These are phyloP conservation scores for Cytidiella melzeri DNA, from an alignment of 768 basidiomycete genomes.

Conservation along the genomic window DNA sequence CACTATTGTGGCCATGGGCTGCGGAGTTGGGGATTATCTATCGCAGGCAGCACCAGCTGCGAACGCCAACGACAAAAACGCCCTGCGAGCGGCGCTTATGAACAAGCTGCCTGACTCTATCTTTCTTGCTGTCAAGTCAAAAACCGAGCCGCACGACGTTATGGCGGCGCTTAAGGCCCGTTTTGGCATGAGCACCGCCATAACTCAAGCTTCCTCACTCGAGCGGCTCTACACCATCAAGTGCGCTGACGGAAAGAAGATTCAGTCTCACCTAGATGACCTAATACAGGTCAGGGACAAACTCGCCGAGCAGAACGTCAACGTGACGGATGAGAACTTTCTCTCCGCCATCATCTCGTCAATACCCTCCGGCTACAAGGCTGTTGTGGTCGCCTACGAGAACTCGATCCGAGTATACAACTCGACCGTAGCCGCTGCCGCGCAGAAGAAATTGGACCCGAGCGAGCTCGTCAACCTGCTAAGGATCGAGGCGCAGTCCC, in stretches of 20 bases:
- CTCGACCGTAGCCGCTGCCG: no score
- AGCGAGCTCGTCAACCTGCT: no score
- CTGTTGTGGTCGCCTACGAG: no score
- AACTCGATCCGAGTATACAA: no score
- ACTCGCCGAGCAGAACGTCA: neutral
- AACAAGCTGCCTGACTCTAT: slow-evolving; percentile 1
- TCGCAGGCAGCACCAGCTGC: no score
- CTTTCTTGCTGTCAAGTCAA: neutral
- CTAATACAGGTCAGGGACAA: neutral
- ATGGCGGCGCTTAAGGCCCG: neutral
- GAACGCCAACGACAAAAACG: neutral
- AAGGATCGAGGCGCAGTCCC: no score
- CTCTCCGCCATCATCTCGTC: no score
- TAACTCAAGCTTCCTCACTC: neutral
- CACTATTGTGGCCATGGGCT: neutral
- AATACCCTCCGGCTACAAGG: no score
- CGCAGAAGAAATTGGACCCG: no score
- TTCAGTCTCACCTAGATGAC: slow-evolving; percentile 1
- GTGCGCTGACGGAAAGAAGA: neutral
- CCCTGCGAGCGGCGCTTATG: neutral
- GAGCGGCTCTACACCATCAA: neutral
- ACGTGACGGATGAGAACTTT: no score
- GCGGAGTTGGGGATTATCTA: no score
- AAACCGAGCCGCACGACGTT: neutral
- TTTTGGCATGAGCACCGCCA: slow-evolving; percentile 2